Evolutionary conservation across 2,329 filamentous ascomycete genomes (phyloP), one percentile per base, ranked within the genome.

Genomic region (Thyridium curvatum): DNA sequence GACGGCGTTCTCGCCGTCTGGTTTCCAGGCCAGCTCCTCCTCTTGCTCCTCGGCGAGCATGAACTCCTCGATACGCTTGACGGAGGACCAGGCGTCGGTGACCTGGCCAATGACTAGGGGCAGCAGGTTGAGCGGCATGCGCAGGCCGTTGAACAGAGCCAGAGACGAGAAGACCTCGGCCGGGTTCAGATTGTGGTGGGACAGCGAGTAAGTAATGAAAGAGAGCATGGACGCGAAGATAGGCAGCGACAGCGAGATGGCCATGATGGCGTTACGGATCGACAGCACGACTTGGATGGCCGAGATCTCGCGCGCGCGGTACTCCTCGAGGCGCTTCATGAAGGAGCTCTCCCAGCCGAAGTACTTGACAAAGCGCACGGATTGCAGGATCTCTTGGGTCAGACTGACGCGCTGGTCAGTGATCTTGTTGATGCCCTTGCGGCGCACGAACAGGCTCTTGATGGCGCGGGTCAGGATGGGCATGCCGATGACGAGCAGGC

Each of bases 261-360:
- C 84, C 60, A 89, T 84, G 65, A 95, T 88, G 32, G 73, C 87
- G 56, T 94, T 94, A 50, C 89, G 78, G 48, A 94, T 86, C 1
- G 85, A 79, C 18, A 97, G 66, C 34, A 97, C 65, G 12, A 88
- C 66, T 57, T 95, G 90, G 41, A 97, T 89, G n/a, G 84, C 78
- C 41, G 72, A 67, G 44, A 97, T 89, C 60, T 97, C 91, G 43
- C 74, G 74, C 38, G 71, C 71, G 41, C 91, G 79, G 44, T 94
- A 84, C 17, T 80, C 73, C 36, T 79, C 77, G 13, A 96, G 72
- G 12, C 89, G 80, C 37, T 80, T 72, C 12, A 96, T 66, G 54
- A 97, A 96, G 28, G 86, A 84, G 41, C 76, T 83, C 58, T 97
- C 91, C 91, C 91, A 97, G 8, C 89, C 90, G 56, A 96, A 97